These are phyloP conservation scores for Aspergillus novoparasiticus DNA, from an alignment of 2,329 filamentous ascomycete genomes.

Conservation along the genomic window DNA sequence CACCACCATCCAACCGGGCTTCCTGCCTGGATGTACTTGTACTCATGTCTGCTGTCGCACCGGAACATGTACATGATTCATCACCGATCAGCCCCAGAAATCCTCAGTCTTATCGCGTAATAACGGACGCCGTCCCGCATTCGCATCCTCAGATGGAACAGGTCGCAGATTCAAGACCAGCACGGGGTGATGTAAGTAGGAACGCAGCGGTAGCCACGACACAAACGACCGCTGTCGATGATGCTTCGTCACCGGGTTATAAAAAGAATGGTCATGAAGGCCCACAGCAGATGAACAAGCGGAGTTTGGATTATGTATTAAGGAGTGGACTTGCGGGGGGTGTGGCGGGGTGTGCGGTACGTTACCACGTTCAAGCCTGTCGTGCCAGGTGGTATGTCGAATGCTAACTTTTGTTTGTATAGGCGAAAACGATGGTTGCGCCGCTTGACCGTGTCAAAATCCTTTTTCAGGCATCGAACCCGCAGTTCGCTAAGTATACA, in stretches of 20 bases:
- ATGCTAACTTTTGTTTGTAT: constrained; percentile 14
- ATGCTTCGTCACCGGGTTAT: constrained; percentile 14
- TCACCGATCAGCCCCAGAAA: constrained; percentile 12
- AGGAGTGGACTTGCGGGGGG: constrained; percentile 86
- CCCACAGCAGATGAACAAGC: constrained; percentile 60
- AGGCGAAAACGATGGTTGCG: constrained; percentile 95
- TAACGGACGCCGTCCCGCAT: constrained; percentile 22
- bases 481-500: constrained; percentile 89
- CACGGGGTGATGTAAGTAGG: constrained; percentile 20
- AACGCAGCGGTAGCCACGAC: constrained; percentile 19
- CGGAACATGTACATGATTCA: constrained; percentile 33
- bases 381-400: background rate
- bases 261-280: constrained; percentile 19
- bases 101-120: constrained; percentile 13
- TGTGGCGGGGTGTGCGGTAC: constrained; percentile 85
- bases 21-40: constrained; percentile 4
- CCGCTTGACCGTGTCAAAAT: constrained; percentile 98
- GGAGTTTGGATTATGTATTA: constrained; percentile 80
- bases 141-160: constrained; percentile 35
- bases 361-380: constrained; percentile 36
- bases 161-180: constrained; percentile 27
- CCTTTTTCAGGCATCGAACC: constrained; percentile 93
- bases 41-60: constrained; percentile 30
- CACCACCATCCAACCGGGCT: constrained; percentile 18
- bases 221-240: constrained; percentile 19